Percentiles rank a stretch among this genome's conserved stretches.
Evolutionary conservation across 306 rosid genomes (phyloP).

Genomic region (Chamaecrista fasciculata): DNA sequence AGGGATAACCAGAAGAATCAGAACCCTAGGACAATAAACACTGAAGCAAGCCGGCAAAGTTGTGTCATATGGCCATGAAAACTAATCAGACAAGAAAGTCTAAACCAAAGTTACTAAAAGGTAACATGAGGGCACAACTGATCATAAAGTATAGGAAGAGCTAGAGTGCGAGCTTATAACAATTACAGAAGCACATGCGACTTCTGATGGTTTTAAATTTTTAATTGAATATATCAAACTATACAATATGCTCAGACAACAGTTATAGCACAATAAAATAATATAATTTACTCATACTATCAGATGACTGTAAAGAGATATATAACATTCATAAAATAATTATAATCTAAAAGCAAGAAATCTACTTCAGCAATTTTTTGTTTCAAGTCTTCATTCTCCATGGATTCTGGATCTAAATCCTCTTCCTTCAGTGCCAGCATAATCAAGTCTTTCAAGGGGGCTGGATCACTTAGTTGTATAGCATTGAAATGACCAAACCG

Average conservation of each 20-base stretch:
- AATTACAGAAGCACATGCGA: not conserved
- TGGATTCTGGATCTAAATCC: slow-evolving; percentile 52
- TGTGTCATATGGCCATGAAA: not conserved
- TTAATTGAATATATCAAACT: too few relatives aligned
- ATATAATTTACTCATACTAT: not conserved
- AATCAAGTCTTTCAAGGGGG: slow-evolving; percentile 67
- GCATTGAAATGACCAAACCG: slow-evolving; percentile 84
- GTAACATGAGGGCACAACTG: not conserved
- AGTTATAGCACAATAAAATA: not conserved
- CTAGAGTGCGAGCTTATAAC: not conserved
- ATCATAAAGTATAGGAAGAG: not conserved
- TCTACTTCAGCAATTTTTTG: slow-evolving; percentile 86
- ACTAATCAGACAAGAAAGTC: not conserved
- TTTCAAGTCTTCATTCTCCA: slow-evolving; percentile 54
- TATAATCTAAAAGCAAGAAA: slow-evolving; percentile 25
- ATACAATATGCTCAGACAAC: not conserved
- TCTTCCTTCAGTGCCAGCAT: slow-evolving; percentile 84
- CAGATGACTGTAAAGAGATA: slow-evolving; percentile 1
- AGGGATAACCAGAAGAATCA: not conserved
- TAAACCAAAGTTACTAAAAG: not conserved
- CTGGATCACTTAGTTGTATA: slow-evolving; percentile 83
- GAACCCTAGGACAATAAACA: not conserved
- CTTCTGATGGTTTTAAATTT: not conserved
- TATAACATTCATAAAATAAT: slow-evolving; percentile 6
- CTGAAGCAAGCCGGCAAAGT: not conserved